phyloP scores from a whole-genome alignment of 208 protist species.

The Acanthamoeba lenticulata region DNA sequence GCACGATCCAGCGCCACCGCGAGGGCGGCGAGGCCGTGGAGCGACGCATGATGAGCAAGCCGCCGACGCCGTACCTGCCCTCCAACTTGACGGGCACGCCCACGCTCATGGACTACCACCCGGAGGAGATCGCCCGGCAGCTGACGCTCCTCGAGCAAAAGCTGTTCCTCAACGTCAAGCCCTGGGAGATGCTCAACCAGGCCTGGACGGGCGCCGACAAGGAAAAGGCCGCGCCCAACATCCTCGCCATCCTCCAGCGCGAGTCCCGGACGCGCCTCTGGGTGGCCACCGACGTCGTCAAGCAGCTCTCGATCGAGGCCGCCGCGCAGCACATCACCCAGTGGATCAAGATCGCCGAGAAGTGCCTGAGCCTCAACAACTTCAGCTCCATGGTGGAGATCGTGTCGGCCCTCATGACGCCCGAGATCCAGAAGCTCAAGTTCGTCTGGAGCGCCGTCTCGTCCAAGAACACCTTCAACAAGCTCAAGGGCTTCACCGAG shows the following conservation, averaged over 20 bases:
- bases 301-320: neutral
- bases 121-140: conserved; percentile 50
- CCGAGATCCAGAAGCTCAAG: conserved; percentile 60
- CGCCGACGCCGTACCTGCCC: neutral
- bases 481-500: neutral
- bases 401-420: conserved; percentile 19
- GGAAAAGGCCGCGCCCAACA: conserved; percentile 4
- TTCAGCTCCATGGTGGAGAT: conserved; percentile 62
- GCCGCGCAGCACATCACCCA: conserved; percentile 4
- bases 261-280: neutral
- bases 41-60: neutral
- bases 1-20: neutral
- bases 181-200: conserved; percentile 18
- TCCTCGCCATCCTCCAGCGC: neutral
- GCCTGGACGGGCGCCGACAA: conserved; percentile 6
- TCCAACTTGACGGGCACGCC: neutral
- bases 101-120: conserved; percentile 40
- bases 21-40: neutral
- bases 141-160: neutral
- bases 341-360: conserved; percentile 61
- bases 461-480: conserved; percentile 61
- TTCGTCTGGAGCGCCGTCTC: conserved; percentile 13
- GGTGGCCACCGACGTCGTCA: conserved; percentile 39
- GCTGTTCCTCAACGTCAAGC: conserved; percentile 29
- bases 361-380: conserved; percentile 58